Evolutionary conservation across 345 rosid genomes (phyloP).

Genomic region (Brassica incana): DNA sequence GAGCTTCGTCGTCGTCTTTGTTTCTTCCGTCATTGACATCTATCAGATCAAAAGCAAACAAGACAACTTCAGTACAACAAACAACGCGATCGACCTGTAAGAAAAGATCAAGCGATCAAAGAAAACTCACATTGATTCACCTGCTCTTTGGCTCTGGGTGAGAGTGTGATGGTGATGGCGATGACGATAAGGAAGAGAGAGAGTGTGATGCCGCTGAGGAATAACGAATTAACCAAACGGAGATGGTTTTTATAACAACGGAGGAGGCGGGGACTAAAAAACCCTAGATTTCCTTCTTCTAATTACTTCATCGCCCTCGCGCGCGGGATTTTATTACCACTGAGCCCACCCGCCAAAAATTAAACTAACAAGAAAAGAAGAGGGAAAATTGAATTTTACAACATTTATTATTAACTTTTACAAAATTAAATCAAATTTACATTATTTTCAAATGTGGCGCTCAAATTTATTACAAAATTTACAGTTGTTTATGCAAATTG

Average conservation of each 20-base stretch:
- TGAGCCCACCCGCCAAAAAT: slow-evolving; percentile 39
- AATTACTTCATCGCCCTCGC: slow-evolving; percentile 18
- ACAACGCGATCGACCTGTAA: slow-evolving; percentile 1
- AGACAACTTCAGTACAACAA: background rate
- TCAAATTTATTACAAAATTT: background rate
- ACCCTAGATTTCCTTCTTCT: slow-evolving; percentile 28
- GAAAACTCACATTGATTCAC: slow-evolving; percentile 30
- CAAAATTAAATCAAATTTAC: background rate
- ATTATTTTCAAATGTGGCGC: slow-evolving; percentile 24
- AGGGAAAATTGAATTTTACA: slow-evolving; percentile 23
- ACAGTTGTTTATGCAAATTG: slow-evolving; percentile 3
- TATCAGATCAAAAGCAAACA: background rate
- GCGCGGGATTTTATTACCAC: slow-evolving; percentile 32
- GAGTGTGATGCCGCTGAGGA: slow-evolving; percentile 38
- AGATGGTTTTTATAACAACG: slow-evolving; percentile 21
- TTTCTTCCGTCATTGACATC: slow-evolving; percentile 38
- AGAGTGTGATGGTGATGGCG: background rate
- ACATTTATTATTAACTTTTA: background rate
- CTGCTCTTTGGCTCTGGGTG: background rate
- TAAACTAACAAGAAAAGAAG: background rate
- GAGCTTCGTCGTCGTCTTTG: slow-evolving; percentile 13
- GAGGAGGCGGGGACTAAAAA: slow-evolving; percentile 37
- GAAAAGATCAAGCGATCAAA: slow-evolving; percentile 6
- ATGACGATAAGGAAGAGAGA: slow-evolving; percentile 33
- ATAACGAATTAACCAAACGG: slow-evolving; percentile 42